phyloP scores from a whole-genome alignment of 176 grass and related monocot species.

The Typha latifolia region DNA sequence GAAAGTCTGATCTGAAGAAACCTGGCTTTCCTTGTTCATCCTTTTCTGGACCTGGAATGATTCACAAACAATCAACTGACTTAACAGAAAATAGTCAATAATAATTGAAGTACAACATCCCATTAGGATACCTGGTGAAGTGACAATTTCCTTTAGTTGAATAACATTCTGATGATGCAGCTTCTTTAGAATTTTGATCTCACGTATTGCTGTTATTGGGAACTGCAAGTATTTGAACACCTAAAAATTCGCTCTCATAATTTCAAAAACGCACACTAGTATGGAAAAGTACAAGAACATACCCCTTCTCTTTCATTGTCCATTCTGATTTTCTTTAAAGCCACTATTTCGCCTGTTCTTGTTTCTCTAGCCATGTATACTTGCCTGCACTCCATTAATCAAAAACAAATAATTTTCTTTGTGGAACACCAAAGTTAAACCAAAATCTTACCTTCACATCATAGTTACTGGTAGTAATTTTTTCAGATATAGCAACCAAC shows the following conservation, averaged over 20 bases:
- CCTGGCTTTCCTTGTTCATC: constrained; percentile 89
- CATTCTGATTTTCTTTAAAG: constrained; percentile 93
- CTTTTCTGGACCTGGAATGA: constrained; percentile 61
- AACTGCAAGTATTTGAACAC: constrained; percentile 43
- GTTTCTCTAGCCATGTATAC: constrained; percentile 93
- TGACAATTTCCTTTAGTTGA: constrained; percentile 91
- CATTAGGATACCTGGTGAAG: constrained; percentile 52
- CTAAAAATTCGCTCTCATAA: constrained; percentile 7
- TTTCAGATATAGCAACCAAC: neutral
- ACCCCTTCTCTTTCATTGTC: constrained; percentile 92
- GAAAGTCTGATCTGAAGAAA: constrained; percentile 3
- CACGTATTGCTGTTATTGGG: constrained; percentile 77
- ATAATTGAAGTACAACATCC: constrained; percentile 9
- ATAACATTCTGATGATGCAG: constrained; percentile 86
- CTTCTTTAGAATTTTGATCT: constrained; percentile 97
- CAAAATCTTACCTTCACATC: neutral
- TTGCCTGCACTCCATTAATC: constrained; percentile 32
- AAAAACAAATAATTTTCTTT: neutral
- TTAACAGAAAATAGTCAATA: constrained; percentile 16
- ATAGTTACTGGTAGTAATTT: neutral
- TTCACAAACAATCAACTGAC: constrained; percentile 6
- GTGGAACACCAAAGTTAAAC: neutral
- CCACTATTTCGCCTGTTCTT: constrained; percentile 70
- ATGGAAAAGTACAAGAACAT: constrained; percentile 11
- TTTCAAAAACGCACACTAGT: neutral